phyloP scores from a whole-genome alignment of 371 early-diverging fungal genomes.

The Phascolomyces articulosus region DNA sequence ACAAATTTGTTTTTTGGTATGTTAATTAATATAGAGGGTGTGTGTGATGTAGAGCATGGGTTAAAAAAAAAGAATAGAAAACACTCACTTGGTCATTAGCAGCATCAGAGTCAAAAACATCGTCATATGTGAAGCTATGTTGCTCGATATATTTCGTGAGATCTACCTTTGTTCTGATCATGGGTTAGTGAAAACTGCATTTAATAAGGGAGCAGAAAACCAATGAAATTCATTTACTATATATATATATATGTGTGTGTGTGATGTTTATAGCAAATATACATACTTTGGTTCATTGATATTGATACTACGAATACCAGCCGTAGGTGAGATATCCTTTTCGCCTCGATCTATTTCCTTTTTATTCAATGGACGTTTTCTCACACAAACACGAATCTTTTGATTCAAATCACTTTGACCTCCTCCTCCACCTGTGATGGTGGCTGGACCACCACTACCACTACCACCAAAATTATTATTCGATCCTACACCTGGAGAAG shows the following conservation, averaged over 20 bases:
- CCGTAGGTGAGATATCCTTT: conserved; percentile 79
- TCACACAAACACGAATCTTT: conserved; percentile 92
- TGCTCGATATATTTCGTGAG: conserved; percentile 94
- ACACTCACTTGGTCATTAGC: conserved; percentile 76
- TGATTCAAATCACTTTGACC: conserved; percentile 57
- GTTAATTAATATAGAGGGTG: background rate
- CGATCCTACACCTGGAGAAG: conserved; percentile 5
- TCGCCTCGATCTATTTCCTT: conserved; percentile 82
- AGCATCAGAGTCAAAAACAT: conserved; percentile 85
- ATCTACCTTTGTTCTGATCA: conserved; percentile 83
- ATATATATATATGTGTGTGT: no score
- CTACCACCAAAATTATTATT: background rate
- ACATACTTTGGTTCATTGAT: conserved; percentile 90
- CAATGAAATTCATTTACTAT: background rate
- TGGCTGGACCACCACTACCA: no score
- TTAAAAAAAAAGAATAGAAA: no score
- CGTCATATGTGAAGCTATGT: conserved; percentile 95
- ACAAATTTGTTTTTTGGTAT: background rate
- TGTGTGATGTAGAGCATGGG: no score
- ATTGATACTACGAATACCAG: conserved; percentile 66
- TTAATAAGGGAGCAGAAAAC: conserved; percentile 1
- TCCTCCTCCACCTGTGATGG: no score
- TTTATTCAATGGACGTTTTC: conserved; percentile 89
- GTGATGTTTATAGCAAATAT: background rate
- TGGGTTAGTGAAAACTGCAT: background rate